Evolutionary conservation across 1,139 yeast genomes (phyloP).

Genomic region (Debaryomyces psychrophilus): DNA sequence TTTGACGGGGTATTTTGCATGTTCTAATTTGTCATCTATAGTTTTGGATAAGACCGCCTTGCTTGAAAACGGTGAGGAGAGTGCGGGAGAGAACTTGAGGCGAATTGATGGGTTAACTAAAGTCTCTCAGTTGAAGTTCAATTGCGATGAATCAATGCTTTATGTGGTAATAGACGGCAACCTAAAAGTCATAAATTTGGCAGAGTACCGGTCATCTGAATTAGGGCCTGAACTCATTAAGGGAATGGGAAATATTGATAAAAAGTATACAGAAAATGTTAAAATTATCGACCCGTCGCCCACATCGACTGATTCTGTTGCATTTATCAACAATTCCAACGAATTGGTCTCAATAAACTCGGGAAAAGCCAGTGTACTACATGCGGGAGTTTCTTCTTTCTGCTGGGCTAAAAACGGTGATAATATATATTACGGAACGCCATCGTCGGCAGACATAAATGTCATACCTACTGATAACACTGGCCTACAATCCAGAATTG

Average conservation of each 20-base stretch:
- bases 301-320: conserved; percentile 8
- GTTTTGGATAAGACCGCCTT: conserved; percentile 21
- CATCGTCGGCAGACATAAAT: conserved; percentile 1
- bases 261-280: conserved; percentile 3
- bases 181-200: conserved; percentile 10
- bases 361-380: conserved; percentile 5
- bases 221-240: not conserved
- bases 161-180: conserved; percentile 24
- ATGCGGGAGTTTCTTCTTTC: conserved; percentile 16
- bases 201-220: not conserved
- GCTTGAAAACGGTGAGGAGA: conserved; percentile 11
- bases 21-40: conserved; percentile 30
- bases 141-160: conserved; percentile 25
- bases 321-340: conserved; percentile 7
- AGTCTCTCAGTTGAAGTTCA: conserved; percentile 32
- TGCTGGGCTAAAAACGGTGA: conserved; percentile 20
- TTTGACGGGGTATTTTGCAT: conserved; percentile 29
- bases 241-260: not conserved
- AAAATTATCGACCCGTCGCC: conserved; percentile 13
- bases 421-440: conserved; percentile 8
- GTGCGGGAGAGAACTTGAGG: not conserved
- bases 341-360: conserved; percentile 9
- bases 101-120: conserved; percentile 10
- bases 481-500: not conserved
- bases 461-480: not conserved